Percentiles rank a stretch among this genome's conserved stretches.
Conservation (phyloP, 352 stramenopile genomes). For the Phytophthora megakarya region DNA sequence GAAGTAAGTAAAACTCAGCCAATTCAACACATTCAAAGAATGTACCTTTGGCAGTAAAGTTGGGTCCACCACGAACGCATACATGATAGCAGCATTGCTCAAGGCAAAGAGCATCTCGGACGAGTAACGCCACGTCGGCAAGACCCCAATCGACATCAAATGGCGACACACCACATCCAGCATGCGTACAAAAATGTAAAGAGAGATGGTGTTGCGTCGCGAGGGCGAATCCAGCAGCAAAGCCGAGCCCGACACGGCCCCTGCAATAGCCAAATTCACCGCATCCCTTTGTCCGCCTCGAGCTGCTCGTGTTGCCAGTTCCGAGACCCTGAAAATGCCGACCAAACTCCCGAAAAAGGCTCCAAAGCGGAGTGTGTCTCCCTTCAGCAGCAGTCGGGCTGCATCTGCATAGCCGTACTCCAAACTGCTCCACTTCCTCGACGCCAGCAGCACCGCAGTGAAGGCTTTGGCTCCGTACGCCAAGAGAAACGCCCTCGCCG, state of each 20-base stretch:
- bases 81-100: conserved; percentile 84
- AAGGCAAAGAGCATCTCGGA: conserved; percentile 74
- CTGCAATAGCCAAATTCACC: conserved; percentile 72
- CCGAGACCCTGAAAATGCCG: conserved; percentile 66
- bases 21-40: not conserved
- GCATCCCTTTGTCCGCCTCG: conserved; percentile 54
- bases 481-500: conserved; percentile 60
- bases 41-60: conserved; percentile 72
- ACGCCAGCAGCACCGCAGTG: conserved; percentile 76
- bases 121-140: conserved; percentile 68
- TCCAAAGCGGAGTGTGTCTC: conserved; percentile 80
- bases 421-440: conserved; percentile 75
- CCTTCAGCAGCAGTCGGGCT: conserved; percentile 63
- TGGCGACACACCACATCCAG: conserved; percentile 81
- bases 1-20: not conserved
- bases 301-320: conserved; percentile 53
- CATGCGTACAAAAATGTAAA: conserved; percentile 90
- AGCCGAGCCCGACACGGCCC: conserved; percentile 63
- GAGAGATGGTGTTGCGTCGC: conserved; percentile 69
- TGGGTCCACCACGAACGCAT: conserved; percentile 74
- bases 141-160: conserved; percentile 51
- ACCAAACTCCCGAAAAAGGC: conserved; percentile 81
- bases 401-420: conserved; percentile 82
- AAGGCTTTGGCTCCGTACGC: conserved; percentile 86
- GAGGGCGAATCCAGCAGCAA: conserved; percentile 73